phyloP scores from a whole-genome alignment of 345 rosid species.

The Citrus australasica region DNA sequence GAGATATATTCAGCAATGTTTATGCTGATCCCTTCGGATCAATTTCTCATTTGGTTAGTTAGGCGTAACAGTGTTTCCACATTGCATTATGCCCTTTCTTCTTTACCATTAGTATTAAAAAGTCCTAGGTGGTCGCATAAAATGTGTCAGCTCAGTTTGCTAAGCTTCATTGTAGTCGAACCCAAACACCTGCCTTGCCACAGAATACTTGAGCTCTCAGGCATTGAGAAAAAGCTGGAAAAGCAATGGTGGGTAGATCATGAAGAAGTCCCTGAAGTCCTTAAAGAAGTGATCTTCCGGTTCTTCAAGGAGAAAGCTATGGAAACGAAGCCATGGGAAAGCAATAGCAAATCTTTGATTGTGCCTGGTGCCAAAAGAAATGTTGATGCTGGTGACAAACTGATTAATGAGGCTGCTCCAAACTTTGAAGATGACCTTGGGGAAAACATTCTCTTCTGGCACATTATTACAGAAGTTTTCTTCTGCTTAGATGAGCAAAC shows the following conservation, averaged over 20 bases:
- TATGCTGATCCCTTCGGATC: neutral
- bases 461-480: too few species aligned
- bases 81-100: too few species aligned
- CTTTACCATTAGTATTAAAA: too few species aligned
- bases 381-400: too few species aligned
- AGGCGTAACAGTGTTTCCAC: neutral
- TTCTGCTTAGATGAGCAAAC: too few species aligned
- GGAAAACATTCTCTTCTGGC: too few species aligned
- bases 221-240: neutral
- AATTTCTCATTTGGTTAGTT: constrained; percentile 3
- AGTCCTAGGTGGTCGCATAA: neutral
- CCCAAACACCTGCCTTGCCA: neutral
- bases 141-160: neutral
- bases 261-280: neutral
- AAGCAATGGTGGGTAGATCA: too few species aligned
- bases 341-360: too few species aligned
- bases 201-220: neutral
- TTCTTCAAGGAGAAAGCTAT: neutral
- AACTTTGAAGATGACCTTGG: too few species aligned
- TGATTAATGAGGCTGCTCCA: too few species aligned
- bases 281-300: neutral
- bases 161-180: neutral
- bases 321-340: too few species aligned
- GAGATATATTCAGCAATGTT: constrained; percentile 18
- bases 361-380: too few species aligned